Conservation (phyloP, 129 eudicot genomes). For the Ambrosia trifida region DNA sequence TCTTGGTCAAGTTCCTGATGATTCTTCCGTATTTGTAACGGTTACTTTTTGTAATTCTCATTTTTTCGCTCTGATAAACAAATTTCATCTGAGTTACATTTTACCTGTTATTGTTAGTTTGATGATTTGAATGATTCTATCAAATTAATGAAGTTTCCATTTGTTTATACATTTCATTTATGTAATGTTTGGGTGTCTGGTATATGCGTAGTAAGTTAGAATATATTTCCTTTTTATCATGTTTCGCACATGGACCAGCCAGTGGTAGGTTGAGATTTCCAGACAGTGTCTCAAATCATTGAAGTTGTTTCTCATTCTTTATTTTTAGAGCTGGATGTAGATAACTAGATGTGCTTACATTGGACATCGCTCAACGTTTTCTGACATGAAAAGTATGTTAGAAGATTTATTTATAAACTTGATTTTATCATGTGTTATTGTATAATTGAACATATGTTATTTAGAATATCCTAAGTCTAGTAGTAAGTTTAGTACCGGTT, state of each 20-base stretch:
- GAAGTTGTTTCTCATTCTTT: neutral
- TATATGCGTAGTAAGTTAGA: neutral
- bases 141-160: neutral
- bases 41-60: neutral
- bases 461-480: no score
- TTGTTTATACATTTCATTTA: neutral
- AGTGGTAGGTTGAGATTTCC: neutral
- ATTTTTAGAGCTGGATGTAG: neutral
- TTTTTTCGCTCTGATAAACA: constrained; percentile 6
- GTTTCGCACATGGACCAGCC: neutral
- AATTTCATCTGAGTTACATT: neutral
- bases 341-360: neutral
- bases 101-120: no score
- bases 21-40: no score
- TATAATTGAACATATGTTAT: no score
- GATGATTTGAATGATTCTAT: neutral
- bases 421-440: no score
- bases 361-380: neutral
- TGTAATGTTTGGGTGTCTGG: neutral
- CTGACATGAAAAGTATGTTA: no score
- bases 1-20: neutral
- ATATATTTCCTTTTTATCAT: no score
- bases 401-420: no score
- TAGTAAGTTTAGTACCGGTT: no score
- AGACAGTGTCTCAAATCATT: neutral